phyloP scores from a whole-genome alignment of 352 stramenopile species.

The Phytophthora brassicae region DNA sequence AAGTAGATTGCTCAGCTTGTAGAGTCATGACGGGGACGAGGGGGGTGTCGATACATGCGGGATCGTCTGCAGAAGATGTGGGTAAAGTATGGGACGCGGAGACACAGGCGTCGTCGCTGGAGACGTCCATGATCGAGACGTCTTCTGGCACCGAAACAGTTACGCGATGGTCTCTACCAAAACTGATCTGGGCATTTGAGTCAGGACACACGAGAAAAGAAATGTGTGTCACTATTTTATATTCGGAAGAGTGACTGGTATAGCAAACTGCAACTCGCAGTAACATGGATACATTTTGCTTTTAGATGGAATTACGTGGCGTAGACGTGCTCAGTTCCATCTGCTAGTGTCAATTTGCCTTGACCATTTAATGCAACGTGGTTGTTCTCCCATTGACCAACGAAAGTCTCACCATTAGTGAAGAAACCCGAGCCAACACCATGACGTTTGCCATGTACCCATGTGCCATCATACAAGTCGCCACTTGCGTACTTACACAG shows the following conservation, averaged over 20 bases:
- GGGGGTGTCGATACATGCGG: background rate
- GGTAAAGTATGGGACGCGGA: background rate
- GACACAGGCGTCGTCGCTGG: conserved; percentile 2
- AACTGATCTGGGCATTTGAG: background rate
- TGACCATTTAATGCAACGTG: conserved; percentile 78
- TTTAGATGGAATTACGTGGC: conserved; percentile 26
- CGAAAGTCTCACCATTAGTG: conserved; percentile 68
- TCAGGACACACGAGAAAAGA: background rate
- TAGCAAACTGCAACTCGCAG: background rate
- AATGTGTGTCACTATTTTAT: background rate
- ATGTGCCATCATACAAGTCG: conserved; percentile 83
- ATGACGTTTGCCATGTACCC: conserved; percentile 80
- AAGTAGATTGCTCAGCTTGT: conserved; percentile 4
- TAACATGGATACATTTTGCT: background rate
- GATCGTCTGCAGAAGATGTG: background rate
- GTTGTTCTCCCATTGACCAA: conserved; percentile 81
- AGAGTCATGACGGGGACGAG: background rate
- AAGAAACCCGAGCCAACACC: conserved; percentile 72
- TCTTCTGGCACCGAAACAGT: conserved; percentile 2
- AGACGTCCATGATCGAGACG: conserved; percentile 16
- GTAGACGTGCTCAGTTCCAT: conserved; percentile 77
- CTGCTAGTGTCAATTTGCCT: conserved; percentile 63
- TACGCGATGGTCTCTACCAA: conserved; percentile 10
- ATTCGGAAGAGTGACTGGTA: background rate
- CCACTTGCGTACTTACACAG: conserved; percentile 84